Conservation (phyloP, 2,329 filamentous ascomycete genomes). For the Aspergillus eucalypticola region DNA sequence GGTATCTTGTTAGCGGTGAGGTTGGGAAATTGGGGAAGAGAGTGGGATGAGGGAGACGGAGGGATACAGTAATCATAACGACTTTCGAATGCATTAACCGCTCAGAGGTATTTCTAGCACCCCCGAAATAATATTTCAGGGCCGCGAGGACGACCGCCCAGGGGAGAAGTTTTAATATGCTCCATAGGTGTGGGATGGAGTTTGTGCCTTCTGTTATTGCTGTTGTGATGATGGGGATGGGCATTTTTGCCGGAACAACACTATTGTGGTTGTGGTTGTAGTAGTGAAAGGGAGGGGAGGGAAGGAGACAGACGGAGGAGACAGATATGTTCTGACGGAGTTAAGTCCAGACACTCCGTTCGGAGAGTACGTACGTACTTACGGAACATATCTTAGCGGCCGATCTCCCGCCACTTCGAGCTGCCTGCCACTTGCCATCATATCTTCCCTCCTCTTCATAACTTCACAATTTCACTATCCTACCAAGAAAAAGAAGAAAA, state of each 20-base stretch:
- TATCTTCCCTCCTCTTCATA: too few relatives aligned
- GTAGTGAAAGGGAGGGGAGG: neutral
- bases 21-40: neutral
- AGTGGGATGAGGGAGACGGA: neutral
- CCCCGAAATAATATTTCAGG: constrained; percentile 76
- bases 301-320: constrained; percentile 9
- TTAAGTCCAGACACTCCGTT: neutral
- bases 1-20: too few relatives aligned
- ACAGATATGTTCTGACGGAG: constrained; percentile 7
- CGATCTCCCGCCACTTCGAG: constrained; percentile 27
- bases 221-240: constrained; percentile 60
- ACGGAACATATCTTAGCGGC: constrained; percentile 15
- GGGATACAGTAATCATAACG: constrained; percentile 76
- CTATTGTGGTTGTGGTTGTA: too few relatives aligned
- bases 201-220: constrained; percentile 56
- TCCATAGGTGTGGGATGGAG: constrained; percentile 56
- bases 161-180: constrained; percentile 54
- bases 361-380: neutral
- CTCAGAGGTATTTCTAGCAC: constrained; percentile 72
- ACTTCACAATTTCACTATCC: too few relatives aligned
- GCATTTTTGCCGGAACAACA: constrained; percentile 49
- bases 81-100: constrained; percentile 91
- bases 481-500: too few relatives aligned
- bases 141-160: constrained; percentile 55
- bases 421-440: constrained; percentile 10